Evolutionary conservation across 78 protist species (phyloP).

Genomic region (Mastigamoeba balamuthi): DNA sequence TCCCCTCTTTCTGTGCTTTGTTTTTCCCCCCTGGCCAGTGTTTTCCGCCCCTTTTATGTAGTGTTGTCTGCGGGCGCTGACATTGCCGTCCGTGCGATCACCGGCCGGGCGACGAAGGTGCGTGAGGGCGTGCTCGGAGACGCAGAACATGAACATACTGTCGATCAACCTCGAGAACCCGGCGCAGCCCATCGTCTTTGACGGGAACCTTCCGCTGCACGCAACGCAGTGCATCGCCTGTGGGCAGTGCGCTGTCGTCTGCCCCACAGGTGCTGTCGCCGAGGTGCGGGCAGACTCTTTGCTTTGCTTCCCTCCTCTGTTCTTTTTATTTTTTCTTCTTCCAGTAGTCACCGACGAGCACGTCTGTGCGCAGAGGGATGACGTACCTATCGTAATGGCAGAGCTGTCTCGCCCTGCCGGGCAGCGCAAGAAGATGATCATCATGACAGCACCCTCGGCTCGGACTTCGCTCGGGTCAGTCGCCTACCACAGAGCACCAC

Average conservation of each 20-base stretch:
- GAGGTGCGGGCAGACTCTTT: no score
- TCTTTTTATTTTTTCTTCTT: no score
- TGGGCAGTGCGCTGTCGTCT: conserved; percentile 26
- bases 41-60: background rate
- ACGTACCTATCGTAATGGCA: background rate
- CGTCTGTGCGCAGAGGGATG: no score
- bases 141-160: background rate
- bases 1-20: no score
- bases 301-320: no score
- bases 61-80: background rate
- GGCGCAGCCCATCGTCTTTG: background rate
- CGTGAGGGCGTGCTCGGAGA: background rate
- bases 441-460: background rate
- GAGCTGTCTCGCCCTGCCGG: background rate
- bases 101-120: no score
- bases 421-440: background rate
- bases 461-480: background rate
- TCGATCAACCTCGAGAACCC: background rate
- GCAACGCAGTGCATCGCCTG: conserved; percentile 18
- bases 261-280: conserved; percentile 38
- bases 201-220: background rate
- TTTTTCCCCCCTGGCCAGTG: background rate
- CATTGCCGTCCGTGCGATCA: no score
- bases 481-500: no score
- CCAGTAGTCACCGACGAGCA: no score